Percentiles rank a stretch among this genome's conserved stretches.
Conservation (phyloP, 148 eudicot species). For the Polygonum maritimum region DNA sequence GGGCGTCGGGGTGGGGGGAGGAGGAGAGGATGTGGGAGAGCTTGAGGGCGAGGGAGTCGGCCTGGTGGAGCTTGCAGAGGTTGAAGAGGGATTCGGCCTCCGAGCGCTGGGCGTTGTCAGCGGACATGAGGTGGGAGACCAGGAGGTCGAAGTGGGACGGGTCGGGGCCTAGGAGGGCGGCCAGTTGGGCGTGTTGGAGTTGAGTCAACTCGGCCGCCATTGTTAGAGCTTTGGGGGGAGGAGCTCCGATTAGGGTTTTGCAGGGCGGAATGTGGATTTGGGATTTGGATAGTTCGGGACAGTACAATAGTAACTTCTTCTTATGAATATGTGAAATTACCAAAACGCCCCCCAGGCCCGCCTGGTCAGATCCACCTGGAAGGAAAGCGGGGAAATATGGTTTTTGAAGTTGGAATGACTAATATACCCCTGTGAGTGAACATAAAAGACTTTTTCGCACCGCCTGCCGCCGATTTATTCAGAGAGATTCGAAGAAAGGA, state of each 20-base stretch:
- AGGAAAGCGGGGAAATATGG: not conserved
- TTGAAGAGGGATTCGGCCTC: conserved; percentile 58
- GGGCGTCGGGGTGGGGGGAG: conserved; percentile 9
- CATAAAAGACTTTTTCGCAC: no score
- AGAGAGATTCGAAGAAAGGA: no score
- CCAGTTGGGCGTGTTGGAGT: conserved; percentile 36
- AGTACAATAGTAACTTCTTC: not conserved
- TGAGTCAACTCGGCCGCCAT: conserved; percentile 40
- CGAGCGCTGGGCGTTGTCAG: conserved; percentile 50
- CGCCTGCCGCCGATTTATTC: no score
- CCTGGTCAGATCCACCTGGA: not conserved
- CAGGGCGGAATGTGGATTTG: not conserved
- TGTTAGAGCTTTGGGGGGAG: conserved; percentile 3
- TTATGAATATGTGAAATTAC: not conserved
- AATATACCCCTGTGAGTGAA: not conserved
- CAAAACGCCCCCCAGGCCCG: not conserved
- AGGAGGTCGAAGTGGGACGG: conserved; percentile 59
- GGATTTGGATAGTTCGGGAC: not conserved
- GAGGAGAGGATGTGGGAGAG: conserved; percentile 1
- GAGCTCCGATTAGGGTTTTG: conserved; percentile 6
- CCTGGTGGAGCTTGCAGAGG: conserved; percentile 14
- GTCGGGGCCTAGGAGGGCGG: conserved; percentile 38
- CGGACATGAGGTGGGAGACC: conserved; percentile 56
- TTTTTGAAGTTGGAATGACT: not conserved
- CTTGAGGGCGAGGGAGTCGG: conserved; percentile 10